These are phyloP conservation scores for Toxicodendron radicans DNA, from an alignment of 345 rosid species.

Conservation along the genomic window DNA sequence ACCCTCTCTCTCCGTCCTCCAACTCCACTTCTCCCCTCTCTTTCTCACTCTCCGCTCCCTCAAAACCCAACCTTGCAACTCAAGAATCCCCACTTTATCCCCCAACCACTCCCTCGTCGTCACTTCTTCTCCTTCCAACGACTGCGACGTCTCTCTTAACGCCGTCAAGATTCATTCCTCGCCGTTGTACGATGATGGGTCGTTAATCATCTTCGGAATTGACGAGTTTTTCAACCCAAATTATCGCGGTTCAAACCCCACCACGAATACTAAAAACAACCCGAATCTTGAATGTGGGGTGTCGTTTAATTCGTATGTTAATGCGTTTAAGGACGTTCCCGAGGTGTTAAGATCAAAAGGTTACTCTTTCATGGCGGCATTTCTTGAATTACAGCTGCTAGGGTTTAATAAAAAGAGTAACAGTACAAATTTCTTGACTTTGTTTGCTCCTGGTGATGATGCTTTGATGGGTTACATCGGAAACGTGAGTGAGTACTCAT, in stretches of 20 bases:
- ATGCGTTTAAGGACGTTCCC: constrained; percentile 23
- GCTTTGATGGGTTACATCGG: constrained; percentile 18
- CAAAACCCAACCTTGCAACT: constrained; percentile 31
- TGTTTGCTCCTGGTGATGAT: constrained; percentile 46
- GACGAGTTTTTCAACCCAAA: constrained; percentile 34
- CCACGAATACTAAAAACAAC: neutral
- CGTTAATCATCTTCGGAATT: constrained; percentile 36
- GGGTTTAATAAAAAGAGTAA: constrained; percentile 19
- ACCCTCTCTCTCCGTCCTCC: constrained; percentile 44
- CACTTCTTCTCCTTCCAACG: constrained; percentile 24
- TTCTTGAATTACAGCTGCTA: constrained; percentile 43
- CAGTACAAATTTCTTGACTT: constrained; percentile 19
- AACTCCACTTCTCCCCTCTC: constrained; percentile 43
- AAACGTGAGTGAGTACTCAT: constrained; percentile 22
- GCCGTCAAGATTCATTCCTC: constrained; percentile 28
- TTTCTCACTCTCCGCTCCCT: constrained; percentile 34
- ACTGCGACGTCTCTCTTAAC: constrained; percentile 21
- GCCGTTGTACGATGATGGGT: constrained; percentile 40
- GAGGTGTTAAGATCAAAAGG: constrained; percentile 36
- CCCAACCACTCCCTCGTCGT: constrained; percentile 36
- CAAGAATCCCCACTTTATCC: constrained; percentile 40
- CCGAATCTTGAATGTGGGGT: constrained; percentile 15
- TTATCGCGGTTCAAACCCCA: constrained; percentile 12
- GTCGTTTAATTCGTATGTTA: neutral
- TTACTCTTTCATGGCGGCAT: constrained; percentile 42